These are phyloP conservation scores for Colletotrichum somersetense DNA, from an alignment of 2,329 filamentous ascomycete genomes.

Conservation along the genomic window DNA sequence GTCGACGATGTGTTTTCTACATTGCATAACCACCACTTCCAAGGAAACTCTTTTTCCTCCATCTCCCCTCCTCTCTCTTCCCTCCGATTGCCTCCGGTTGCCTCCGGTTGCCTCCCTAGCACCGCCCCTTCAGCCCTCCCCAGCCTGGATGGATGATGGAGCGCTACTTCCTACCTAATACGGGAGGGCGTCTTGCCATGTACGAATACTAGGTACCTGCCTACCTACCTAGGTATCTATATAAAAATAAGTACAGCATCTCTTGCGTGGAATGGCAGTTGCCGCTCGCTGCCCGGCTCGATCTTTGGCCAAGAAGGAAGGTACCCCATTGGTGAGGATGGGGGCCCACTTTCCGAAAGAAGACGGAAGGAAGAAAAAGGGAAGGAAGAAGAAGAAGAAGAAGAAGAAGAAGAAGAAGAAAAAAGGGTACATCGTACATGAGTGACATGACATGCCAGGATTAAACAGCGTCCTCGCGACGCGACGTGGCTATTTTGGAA, in stretches of 20 bases:
- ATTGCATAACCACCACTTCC: background rate
- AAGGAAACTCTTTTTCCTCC: background rate
- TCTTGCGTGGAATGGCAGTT: background rate
- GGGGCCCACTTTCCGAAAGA: constrained; percentile 1
- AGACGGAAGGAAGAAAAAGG: too few relatives aligned
- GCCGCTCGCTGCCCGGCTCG: too few relatives aligned
- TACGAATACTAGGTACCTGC: too few relatives aligned
- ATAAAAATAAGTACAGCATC: too few relatives aligned
- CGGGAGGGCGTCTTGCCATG: too few relatives aligned
- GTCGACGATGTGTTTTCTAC: background rate
- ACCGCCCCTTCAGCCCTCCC: background rate
- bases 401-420: too few relatives aligned
- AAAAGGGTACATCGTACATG: background rate
- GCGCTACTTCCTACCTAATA: background rate
- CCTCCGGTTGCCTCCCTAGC: too few relatives aligned
- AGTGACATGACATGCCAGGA: too few relatives aligned
- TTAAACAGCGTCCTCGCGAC: constrained; percentile 8
- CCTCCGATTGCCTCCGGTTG: background rate
- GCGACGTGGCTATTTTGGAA: constrained; percentile 14
- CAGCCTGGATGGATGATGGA: background rate
- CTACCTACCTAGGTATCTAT: too few relatives aligned
- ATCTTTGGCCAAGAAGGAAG: background rate
- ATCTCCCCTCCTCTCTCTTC: too few relatives aligned
- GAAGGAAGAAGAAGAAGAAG: too few relatives aligned
- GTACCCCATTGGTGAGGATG: background rate